Base-by-base conservation (phyloP, 2,329 filamentous ascomycete genomes). In the Aspergillus udagawae region DNA sequence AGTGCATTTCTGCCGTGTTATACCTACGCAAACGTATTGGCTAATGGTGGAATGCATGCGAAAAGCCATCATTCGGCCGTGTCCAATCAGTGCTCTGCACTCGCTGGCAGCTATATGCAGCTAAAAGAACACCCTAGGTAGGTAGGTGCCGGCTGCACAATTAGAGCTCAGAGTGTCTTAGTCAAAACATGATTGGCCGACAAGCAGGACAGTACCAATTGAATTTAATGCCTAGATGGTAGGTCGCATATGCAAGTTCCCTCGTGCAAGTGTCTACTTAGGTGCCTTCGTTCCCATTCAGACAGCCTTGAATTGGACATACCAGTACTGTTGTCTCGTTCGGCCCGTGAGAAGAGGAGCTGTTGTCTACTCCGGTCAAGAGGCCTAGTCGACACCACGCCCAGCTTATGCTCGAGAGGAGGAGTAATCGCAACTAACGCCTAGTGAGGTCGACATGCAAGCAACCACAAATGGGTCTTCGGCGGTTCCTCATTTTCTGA, bases 91-190 rank as follows among this genome's bases (percentile, higher is more conserved):
- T 53, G 48, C 23, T 48, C 45, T 59, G 54, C 57, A 52, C 61
- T 45, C 51, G 65, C 60, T 58, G 63, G 53, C 58, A 56, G 49
- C 56, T 57, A 65, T 65, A 68, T 72, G 70, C 68, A 68, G 60
- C 68, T 70, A 72, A 59, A 41, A 54, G 52, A 25, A 29, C 60
- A 52, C 60, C 63, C 58, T 62, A 38, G 14, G 14, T 7, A 38
- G 32, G 14, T 38, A 38, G 32, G 14, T 38, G 63, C 44, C 28
- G 23, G 35, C 42, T 51, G 53, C 44, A 47, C 12, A 14, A 25
- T 23, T 47, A 25, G 44, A 5, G 20, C 44, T 14, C 10, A 47
- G 21, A 47, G 10, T 17, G 23, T 23, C 20, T 23, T 23, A 27
- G 44, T 25, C 12, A 17, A 23, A 25, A 14, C 21, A 7, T 47